Conservation (phyloP, 192 early-diverging fungal genomes). For the Coemansia sp. region DNA sequence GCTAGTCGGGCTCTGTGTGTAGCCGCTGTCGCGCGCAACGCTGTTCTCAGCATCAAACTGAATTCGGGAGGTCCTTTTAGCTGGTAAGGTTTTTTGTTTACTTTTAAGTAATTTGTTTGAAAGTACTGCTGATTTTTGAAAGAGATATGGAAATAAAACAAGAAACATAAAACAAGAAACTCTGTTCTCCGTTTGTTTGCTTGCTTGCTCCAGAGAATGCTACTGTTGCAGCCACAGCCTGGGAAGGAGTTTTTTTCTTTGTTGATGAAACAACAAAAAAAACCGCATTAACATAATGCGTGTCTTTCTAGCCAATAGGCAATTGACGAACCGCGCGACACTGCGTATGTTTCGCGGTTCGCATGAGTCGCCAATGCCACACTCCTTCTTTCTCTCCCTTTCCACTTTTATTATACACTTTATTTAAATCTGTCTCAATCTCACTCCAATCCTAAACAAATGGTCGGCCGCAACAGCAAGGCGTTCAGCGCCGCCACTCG, state of each 20-base stretch:
- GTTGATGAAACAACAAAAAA: no score
- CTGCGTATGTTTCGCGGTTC: background rate
- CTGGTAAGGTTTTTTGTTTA: no score
- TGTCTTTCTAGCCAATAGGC: background rate
- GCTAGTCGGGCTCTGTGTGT: background rate
- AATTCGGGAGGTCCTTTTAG: no score
- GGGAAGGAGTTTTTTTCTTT: background rate
- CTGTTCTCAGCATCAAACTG: conserved; percentile 34
- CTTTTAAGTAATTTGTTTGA: no score
- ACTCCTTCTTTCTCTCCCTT: background rate
- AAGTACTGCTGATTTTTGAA: no score
- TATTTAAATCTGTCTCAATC: background rate
- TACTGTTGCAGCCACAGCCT: no score
- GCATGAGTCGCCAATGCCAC: background rate
- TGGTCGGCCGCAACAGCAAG: background rate
- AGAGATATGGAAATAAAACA: no score
- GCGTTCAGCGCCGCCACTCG: conserved; percentile 33
- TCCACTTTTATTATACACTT: background rate
- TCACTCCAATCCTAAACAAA: background rate
- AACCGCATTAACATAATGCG: no score
- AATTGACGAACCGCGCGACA: no score
- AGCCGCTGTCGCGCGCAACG: conserved; percentile 5
- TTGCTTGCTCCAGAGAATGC: no score
- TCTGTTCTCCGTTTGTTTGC: no score
- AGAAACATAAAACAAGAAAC: no score